These are phyloP conservation scores for Xylona heveae DNA, from an alignment of 495 filamentous ascomycete species.

Conservation along the genomic window DNA sequence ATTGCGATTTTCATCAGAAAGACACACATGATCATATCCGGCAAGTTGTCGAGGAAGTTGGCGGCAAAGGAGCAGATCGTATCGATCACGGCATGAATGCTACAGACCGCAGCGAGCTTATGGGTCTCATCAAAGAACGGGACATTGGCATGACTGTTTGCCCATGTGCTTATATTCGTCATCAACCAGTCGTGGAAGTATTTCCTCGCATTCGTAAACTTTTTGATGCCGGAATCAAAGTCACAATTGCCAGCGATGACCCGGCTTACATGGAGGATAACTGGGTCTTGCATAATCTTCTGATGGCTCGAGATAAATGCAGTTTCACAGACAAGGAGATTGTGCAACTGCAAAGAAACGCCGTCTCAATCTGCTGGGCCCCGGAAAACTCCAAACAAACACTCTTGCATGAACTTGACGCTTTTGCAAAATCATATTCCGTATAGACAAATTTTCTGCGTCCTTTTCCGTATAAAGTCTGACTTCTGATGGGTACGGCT, in stretches of 20 bases:
- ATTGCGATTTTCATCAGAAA: conserved; percentile 6
- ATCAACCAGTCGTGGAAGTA: conserved; percentile 5
- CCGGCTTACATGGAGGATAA: conserved; percentile 5
- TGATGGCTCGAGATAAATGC: conserved; percentile 1
- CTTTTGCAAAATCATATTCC: no score
- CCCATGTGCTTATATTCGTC: conserved; percentile 1
- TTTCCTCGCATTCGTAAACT: conserved; percentile 3
- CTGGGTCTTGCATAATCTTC: conserved; percentile 4
- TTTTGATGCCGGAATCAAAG: conserved; percentile 4
- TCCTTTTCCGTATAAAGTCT: no score
- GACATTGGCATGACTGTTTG: conserved; percentile 4
- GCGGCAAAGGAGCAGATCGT: background rate
- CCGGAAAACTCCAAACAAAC: background rate
- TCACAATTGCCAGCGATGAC: conserved; percentile 5
- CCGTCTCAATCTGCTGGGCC: conserved; percentile 5
- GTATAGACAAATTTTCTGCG: no score
- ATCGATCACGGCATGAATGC: conserved; percentile 5
- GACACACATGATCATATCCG: conserved; percentile 5
- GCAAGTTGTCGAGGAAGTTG: conserved; percentile 2
- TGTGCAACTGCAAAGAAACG: conserved; percentile 3
- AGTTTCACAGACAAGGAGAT: conserved; percentile 3
- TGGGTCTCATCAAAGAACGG: conserved; percentile 3
- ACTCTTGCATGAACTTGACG: no score
- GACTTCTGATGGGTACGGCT: no score
- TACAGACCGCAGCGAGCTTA: background rate